Evolutionary conservation across 2,329 filamentous ascomycete genomes (phyloP).

Genomic region (Paraphaeosphaeria sporulosa): DNA sequence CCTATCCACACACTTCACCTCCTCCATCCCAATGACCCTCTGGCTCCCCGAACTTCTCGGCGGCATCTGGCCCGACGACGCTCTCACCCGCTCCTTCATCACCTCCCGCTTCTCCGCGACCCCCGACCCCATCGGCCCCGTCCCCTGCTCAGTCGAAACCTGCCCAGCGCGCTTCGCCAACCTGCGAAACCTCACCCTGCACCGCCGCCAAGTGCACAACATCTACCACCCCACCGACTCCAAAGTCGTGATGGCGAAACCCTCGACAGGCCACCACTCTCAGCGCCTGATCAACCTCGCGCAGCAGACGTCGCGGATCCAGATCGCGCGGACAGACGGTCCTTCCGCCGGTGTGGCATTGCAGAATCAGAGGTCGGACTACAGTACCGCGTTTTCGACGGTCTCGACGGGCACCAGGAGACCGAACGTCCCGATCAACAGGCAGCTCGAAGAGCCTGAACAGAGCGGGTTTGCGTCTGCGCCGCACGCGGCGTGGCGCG

Average conservation of each 20-base stretch:
- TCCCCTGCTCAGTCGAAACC: constrained; percentile 3
- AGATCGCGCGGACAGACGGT: not conserved
- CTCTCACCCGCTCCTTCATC: not conserved
- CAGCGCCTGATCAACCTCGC: constrained; percentile 7
- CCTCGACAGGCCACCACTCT: not conserved
- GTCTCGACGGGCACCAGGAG: not conserved
- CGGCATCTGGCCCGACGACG: constrained; percentile 17
- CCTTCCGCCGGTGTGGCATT: not conserved
- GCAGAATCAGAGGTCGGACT: not conserved
- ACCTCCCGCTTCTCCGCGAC: not conserved
- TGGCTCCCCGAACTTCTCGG: constrained; percentile 26
- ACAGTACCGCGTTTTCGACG: not conserved
- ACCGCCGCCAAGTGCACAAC: constrained; percentile 21
- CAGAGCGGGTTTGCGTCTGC: not conserved
- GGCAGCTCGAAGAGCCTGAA: not conserved
- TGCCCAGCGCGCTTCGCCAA: constrained; percentile 11
- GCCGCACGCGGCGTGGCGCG: not conserved
- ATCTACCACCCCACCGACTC: constrained; percentile 5
- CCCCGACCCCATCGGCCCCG: not conserved
- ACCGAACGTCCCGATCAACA: not conserved
- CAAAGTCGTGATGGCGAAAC: not conserved
- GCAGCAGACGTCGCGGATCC: constrained; percentile 7
- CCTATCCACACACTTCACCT: constrained; percentile 25
- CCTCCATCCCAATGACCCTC: constrained; percentile 23
- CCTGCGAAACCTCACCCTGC: constrained; percentile 13